Evolutionary conservation across 768 basidiomycete genomes (phyloP), one percentile per base, ranked within the genome.

Genomic region (Boletus subparvulus): DNA sequence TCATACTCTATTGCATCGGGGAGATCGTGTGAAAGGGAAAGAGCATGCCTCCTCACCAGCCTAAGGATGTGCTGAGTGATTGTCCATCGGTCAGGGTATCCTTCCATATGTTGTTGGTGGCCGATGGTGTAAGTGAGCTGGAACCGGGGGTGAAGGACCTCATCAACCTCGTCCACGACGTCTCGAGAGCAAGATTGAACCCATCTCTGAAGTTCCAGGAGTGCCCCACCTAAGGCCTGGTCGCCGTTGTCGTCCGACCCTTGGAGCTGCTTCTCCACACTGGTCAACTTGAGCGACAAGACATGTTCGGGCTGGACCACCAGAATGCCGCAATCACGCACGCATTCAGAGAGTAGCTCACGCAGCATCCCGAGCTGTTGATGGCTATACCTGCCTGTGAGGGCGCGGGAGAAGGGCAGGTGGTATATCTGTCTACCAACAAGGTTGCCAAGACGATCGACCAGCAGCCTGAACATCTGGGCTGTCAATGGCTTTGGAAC

Each of bases 271-370:
- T 54, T 57, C 37, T 81, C 74, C 10, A 81, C 58, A 0, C 70
- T 68, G 73, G 75, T 75, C 32, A 83, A 66, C 55, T 74, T 70
- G 56, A 77, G 77, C 0, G 81, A 82, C 2, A 81, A 70, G 5
- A 79, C 73, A 41, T 83, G 79, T 43, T 83, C 80, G 0, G 81
- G 82, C 47, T 83, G 81, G 9, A 68, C 61, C 3, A 82, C 63
- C 3, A 81, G 61, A 9, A 83, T 59, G 0, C 81, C 81, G 19
- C 68, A 52, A 14, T 42, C n/a, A 8, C 60, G 57, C n/a, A 80
- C 65, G 10, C 40, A 45, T 3, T 53, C 11, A 12, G 52, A 19
- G 9, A 37, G 13, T 24, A 32, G 30, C 5, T 11, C 11, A 4
- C 12, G 33, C 3, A 33, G 33, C 3, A 11, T 3, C 13, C 19